Percentiles rank a stretch among this genome's conserved stretches.
Conservation (phyloP, 768 basidiomycete genomes). For the Auricularia heimuer region DNA sequence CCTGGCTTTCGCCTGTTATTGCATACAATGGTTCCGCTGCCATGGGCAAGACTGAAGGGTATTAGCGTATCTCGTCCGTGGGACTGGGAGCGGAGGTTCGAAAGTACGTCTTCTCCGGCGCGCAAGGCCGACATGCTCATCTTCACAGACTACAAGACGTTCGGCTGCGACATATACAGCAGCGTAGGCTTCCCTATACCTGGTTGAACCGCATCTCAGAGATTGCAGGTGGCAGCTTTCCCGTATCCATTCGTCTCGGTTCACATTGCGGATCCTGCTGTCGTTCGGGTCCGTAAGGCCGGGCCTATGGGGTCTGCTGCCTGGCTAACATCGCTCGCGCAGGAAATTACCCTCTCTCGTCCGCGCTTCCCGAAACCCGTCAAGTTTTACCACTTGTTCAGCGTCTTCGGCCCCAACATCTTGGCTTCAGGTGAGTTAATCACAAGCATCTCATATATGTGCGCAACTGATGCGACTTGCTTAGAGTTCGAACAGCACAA, state of each 20-base stretch:
- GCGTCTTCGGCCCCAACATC: background rate
- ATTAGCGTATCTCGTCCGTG: background rate
- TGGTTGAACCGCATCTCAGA: too few species aligned
- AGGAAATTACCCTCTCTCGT: background rate
- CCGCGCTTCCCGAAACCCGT: background rate
- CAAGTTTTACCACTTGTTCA: background rate
- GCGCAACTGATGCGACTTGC: too few species aligned
- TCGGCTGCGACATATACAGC: background rate
- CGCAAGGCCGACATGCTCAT: background rate
- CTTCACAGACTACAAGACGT: background rate
- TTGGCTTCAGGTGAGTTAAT: background rate
- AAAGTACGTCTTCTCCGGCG: background rate
- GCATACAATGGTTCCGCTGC: too few species aligned
- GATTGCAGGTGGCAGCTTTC: too few species aligned
- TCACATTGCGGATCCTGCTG: too few species aligned
- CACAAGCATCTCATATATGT: too few species aligned
- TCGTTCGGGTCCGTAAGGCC: too few species aligned
- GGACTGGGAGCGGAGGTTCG: background rate
- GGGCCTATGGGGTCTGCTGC: too few species aligned
- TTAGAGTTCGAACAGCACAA: background rate
- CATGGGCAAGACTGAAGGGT: too few species aligned
- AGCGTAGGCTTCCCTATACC: too few species aligned
- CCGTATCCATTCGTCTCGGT: too few species aligned
- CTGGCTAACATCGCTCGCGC: background rate
- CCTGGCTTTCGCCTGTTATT: too few species aligned